These are phyloP conservation scores for Dioscorea alata DNA, from an alignment of 106 monocot species.

Conservation along the genomic window DNA sequence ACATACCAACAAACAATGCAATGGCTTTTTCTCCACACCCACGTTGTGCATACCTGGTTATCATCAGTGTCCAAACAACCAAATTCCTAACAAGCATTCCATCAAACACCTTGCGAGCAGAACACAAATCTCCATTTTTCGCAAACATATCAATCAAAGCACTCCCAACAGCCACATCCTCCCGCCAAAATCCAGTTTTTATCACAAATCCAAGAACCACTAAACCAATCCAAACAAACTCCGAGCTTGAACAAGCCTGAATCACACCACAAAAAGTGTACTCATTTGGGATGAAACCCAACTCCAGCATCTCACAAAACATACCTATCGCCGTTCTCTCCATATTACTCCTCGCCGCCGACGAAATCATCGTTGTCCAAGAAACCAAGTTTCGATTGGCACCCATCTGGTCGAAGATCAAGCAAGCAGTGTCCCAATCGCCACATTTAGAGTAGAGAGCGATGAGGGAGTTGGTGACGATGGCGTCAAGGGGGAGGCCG, in stretches of 20 bases:
- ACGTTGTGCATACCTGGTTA: constrained; percentile 48
- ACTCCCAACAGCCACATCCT: constrained; percentile 42
- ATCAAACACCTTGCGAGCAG: constrained; percentile 65
- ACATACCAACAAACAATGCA: constrained; percentile 49
- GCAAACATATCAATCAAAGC: constrained; percentile 80
- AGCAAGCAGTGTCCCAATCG: constrained; percentile 30
- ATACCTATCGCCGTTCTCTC: constrained; percentile 20
- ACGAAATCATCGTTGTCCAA: constrained; percentile 63
- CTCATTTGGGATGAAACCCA: constrained; percentile 53
- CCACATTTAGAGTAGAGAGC: constrained; percentile 82
- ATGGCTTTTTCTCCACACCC: constrained; percentile 40
- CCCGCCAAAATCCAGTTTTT: constrained; percentile 43
- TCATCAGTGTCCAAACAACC: constrained; percentile 75
- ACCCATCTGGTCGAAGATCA: constrained; percentile 52
- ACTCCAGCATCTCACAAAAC: constrained; percentile 51
- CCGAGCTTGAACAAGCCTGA: constrained; percentile 39
- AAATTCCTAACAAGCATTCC: constrained; percentile 43
- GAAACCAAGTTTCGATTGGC: constrained; percentile 56
- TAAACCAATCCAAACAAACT: constrained; percentile 16
- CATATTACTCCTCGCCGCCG: constrained; percentile 21
- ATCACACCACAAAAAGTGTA: constrained; percentile 53
- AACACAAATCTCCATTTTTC: constrained; percentile 30
- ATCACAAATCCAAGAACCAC: constrained; percentile 41
- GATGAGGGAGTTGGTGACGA: constrained; percentile 68
- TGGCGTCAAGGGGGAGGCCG: constrained; percentile 33